phyloP scores from a whole-genome alignment of 1,284 basidiomycete genomes.

The Ganoderma boninense region DNA sequence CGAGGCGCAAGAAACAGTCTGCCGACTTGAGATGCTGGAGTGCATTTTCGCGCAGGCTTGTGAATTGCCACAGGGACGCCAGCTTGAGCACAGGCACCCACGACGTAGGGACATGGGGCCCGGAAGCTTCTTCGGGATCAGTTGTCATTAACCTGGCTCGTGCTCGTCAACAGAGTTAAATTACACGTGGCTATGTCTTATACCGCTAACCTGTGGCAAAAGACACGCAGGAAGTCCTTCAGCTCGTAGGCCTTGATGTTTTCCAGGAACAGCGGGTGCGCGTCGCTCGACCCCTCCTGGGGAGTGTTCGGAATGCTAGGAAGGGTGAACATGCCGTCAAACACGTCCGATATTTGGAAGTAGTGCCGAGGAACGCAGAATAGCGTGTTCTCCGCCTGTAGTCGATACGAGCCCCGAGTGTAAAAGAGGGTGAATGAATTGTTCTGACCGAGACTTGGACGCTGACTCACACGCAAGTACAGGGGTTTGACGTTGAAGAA shows the following conservation, averaged over 20 bases:
- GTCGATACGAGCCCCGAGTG: background rate
- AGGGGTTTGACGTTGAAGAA: background rate
- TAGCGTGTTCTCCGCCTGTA: background rate
- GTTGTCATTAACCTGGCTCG: too few species aligned
- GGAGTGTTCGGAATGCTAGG: background rate
- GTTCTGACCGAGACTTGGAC: background rate
- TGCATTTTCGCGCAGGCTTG: background rate
- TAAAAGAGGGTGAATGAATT: too few species aligned
- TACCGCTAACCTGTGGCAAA: background rate
- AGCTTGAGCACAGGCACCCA: constrained; percentile 11
- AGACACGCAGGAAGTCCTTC: constrained; percentile 4
- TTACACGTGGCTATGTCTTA: too few species aligned
- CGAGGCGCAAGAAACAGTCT: constrained; percentile 1
- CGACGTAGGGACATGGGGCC: background rate
- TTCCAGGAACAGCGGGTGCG: constrained; percentile 8
- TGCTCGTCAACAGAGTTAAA: too few species aligned
- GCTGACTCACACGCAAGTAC: background rate
- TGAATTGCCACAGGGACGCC: constrained; percentile 5
- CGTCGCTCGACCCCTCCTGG: constrained; percentile 4
- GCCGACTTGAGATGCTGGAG: background rate
- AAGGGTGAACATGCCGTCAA: constrained; percentile 4
- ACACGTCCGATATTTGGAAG: constrained; percentile 7
- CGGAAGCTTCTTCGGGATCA: background rate
- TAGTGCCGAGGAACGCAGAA: constrained; percentile 10
- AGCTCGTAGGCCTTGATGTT: constrained; percentile 7